A percentile compares a stretch with the other conserved stretches of the same genome.
These are phyloP conservation scores for Pontederia crassipes DNA, from an alignment of 176 grass and related monocot species.

Conservation along the genomic window DNA sequence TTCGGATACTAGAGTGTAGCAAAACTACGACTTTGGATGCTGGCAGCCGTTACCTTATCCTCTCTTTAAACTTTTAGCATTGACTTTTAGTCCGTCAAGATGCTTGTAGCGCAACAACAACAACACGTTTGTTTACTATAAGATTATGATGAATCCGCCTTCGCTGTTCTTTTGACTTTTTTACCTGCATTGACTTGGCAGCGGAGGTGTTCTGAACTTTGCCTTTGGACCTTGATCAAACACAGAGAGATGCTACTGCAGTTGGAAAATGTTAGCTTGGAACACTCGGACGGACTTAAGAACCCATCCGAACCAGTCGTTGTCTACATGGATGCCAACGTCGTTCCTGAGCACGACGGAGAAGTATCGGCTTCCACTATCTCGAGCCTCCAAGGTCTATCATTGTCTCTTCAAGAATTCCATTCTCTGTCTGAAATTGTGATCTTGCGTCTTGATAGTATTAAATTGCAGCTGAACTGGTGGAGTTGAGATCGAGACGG, in stretches of 20 bases:
- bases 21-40: too few relatives aligned
- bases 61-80: background rate
- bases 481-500: constrained; percentile 31
- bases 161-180: constrained; percentile 10
- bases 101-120: background rate
- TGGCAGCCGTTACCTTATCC: too few relatives aligned
- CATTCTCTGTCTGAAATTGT: background rate
- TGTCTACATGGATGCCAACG: constrained; percentile 25
- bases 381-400: constrained; percentile 37
- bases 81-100: background rate
- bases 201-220: background rate
- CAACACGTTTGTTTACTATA: background rate
- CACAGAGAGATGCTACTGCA: constrained; percentile 24
- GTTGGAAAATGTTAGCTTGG: constrained; percentile 31
- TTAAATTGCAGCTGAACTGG: constrained; percentile 52
- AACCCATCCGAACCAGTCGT: background rate
- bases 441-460: background rate
- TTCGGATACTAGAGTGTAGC: too few relatives aligned
- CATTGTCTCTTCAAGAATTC: background rate
- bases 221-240: constrained; percentile 16
- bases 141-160: background rate
- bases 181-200: constrained; percentile 19
- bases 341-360: constrained; percentile 26
- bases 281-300: constrained; percentile 1
- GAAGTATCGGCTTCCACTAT: constrained; percentile 14